Evolutionary conservation across 352 stramenopile genomes (phyloP), one percentile per base, ranked within the genome.

Genomic region (Globisporangium iwayamae): DNA sequence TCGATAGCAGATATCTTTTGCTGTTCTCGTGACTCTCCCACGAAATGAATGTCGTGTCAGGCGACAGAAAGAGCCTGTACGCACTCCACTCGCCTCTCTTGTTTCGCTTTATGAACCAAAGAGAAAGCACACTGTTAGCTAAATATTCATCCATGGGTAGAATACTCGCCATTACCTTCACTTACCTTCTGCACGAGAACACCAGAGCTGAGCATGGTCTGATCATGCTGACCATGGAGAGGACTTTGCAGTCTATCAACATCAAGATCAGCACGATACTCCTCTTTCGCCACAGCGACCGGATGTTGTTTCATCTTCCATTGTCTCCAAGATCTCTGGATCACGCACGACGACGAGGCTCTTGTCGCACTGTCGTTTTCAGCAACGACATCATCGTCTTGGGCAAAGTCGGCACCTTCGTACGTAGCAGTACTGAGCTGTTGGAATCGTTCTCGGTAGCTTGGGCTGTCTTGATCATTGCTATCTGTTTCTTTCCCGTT

Each of bases 251-350:
- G n/a, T 46, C 4, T 20, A 0, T 16, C 28, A 18, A 4, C n/a
- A 20, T 56, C 34, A 22, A 46, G 28, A 8, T 6, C 13, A 22
- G 32, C 9, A 20, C 18, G 25, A 52, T 38, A 16, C 5, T 34
- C 16, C 16, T 52, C 59, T 43, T 43, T n/a, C 16, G 0, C 13
- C 7, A 6, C 45, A 51, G 11, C 13, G 3, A 7, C 8, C 20
- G 16, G 34, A 2, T 56, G 43, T n/a, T 56, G 52, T 16, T 34
- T 38, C 28, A 5, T 6, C n/a, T 56, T 67, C 62, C 62, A 60
- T 39, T 57, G 55, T 13, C 55, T 43, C 62, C 70, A 73, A 14
- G 54, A 68, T 18, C 60, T 61, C 53, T 60, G 65, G 46, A 73
- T 65, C 28, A 59, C 69, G 16, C 46, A 38, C 10, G 48, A 58